Evolutionary conservation across 139 green algal species (phyloP), one percentile per base, ranked within the genome.

Genomic region (Pseudopediastrum boryanum): DNA sequence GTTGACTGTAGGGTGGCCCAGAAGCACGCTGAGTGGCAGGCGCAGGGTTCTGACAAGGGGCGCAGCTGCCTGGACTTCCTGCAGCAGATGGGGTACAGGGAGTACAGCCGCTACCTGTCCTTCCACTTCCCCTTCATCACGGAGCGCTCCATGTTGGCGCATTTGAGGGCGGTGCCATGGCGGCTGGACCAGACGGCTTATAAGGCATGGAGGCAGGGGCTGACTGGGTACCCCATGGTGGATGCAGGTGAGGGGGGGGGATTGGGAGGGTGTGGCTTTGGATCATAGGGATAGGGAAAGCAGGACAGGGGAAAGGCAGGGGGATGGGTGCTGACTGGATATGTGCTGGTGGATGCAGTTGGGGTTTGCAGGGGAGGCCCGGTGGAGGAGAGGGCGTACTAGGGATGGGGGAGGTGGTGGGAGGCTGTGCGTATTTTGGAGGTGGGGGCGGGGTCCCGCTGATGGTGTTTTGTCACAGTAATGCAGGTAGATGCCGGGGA

Each of bases 121-220:
- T 98, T 98, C 89, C 94, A 98, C 89, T 98, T 96, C 90, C 94
- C 94, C 56, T 98, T 98, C 90, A 96, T 95, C 42, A 93, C 95
- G 75, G 93, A 98, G 84, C 84, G 95, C 51, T 90, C 94, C 9
- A 85, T 98, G 85, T 90, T 98, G 83, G 90, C 91, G 63, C 94
- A 98, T 75, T 86, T 98, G 72, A 84, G 89, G 19, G 91, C 88
- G 13, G 91, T 91, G 54, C 94, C 94, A 29, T 98, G 95, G 94
- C 71, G 84, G 38, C 88, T 93, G 41, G 92, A 98, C 90, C 89
- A 97, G 81, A 35, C 48, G 25, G 79, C 86, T 12, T 95, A 95
- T 88, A 95, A 94, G 87, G 86, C 86, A 1, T 97, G 93, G 93
- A 78, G 90, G 16, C 89, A 94, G 79, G 93, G 93, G 19, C 84